Evolutionary conservation across 176 grass and related monocot genomes (phyloP), one percentile per base, ranked within the genome.

Genomic region (Aegilops bicornis): DNA sequence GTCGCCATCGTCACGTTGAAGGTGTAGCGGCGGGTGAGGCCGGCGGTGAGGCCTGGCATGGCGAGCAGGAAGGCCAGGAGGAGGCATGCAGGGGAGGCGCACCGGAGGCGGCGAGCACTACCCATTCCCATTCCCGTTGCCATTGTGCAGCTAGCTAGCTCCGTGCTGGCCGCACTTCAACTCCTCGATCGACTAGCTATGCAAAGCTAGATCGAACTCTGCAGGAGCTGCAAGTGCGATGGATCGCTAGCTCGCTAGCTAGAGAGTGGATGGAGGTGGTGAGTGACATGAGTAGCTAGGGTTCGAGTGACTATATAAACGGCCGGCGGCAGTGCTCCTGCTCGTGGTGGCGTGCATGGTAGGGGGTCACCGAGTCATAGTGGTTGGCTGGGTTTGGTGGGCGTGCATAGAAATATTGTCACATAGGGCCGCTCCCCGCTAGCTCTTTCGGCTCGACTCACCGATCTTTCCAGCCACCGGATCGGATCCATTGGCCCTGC

Each of bases 1-100:
- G 89, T 93, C 2, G 88, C 86, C 91, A 93, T 91, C 20, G 73
- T 87, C 73, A 95, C 89, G 72, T 90, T 90, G 84, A 90, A 90
- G 6, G 84, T 83, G 66, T 90, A 90, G 80, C 80, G 84, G 45
- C 89, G 89, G 74, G 84, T 90, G 80, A 48, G 66, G 43, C 66
- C 89, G 25, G 80, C 80, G 66, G 89, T 4, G 80, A 87, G 74
- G 2, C 27, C 85, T 10, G 89, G 89, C 84, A 87, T 74, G 56
- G 89, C 42, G 10, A 79, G 32, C 33, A 87, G 66, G 83, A 83
- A n/a, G 32, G 59, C 66, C 66, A 87, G 17, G 11, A 90, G 2
- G 80, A 90, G 89, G 75, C 84, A 79, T 12, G 84, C 84, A 83
- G 89, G 80, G 58, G 89, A 73, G 65, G 76, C 4, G 17, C 72